Conservation (phyloP, 331 rosid species). For the Prunus yedoensis region DNA sequence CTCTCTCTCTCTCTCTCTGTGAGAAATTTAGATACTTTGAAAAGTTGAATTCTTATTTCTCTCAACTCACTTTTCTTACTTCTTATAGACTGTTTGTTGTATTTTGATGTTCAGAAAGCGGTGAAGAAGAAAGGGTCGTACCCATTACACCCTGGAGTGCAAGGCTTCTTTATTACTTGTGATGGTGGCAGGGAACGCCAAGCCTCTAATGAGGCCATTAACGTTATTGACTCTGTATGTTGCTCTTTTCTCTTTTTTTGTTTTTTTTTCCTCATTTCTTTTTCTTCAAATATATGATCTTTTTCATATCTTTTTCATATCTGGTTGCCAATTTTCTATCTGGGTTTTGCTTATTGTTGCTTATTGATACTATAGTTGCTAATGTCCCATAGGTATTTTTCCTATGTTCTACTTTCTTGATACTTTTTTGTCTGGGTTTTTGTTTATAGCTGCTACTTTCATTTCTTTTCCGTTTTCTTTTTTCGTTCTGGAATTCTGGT, state of each 20-base stretch:
- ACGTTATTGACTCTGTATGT: conserved; percentile 77
- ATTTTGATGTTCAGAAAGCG: conserved; percentile 53
- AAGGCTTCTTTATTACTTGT: conserved; percentile 93
- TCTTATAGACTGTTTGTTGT: background rate
- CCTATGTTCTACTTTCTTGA: background rate
- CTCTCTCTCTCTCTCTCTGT: conserved; percentile 19
- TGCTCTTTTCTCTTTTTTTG: background rate
- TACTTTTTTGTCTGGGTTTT: background rate
- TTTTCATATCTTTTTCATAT: background rate
- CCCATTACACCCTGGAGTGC: conserved; percentile 83
- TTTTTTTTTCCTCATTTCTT: background rate
- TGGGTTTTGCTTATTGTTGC: background rate
- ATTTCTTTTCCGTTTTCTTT: background rate
- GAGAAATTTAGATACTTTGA: background rate
- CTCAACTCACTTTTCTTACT: background rate
- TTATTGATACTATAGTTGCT: background rate
- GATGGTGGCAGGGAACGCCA: conserved; percentile 96
- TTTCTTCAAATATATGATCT: background rate
- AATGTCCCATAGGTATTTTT: background rate
- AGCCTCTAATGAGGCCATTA: conserved; percentile 85
- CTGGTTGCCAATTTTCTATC: background rate
- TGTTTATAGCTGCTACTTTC: background rate
- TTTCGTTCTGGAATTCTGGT: background rate
- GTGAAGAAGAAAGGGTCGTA: conserved; percentile 87
- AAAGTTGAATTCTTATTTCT: background rate